A percentile compares a stretch with the other conserved stretches of the same genome.
Evolutionary conservation across 345 rosid genomes (phyloP).

Genomic region (Trapa incisa): DNA sequence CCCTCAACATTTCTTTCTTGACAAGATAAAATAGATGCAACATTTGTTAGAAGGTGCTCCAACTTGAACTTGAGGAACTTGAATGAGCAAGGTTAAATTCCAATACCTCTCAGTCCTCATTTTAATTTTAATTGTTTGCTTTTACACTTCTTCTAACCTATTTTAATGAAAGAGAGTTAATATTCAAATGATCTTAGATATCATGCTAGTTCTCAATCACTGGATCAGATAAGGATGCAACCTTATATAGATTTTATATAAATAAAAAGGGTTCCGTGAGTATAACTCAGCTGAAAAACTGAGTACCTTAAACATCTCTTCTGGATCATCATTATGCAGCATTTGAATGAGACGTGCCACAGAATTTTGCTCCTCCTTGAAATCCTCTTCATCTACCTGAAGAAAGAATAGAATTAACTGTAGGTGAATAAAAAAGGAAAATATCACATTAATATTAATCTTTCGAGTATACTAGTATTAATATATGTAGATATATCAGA

Average conservation of each 20-base stretch:
- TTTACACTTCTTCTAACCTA: not conserved
- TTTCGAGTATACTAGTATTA: not conserved
- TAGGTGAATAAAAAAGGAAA: not conserved
- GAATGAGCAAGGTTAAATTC: not conserved
- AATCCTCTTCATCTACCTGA: conserved; percentile 91
- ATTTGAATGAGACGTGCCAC: conserved; percentile 92
- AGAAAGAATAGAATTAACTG: conserved; percentile 1
- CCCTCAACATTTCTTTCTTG: not conserved
- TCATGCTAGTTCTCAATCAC: not conserved
- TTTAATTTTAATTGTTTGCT: not conserved
- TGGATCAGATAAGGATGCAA: not conserved
- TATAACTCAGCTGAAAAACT: not conserved
- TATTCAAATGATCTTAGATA: not conserved
- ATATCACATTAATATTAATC: not conserved
- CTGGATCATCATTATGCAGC: conserved; percentile 73
- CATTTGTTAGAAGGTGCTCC: not conserved
- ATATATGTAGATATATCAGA: not conserved
- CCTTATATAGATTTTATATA: not conserved
- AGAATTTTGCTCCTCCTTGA: conserved; percentile 93
- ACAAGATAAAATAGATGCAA: not conserved
- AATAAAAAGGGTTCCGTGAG: not conserved
- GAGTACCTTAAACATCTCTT: conserved; percentile 94
- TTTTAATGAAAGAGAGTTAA: not conserved
- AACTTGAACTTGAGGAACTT: not conserved
- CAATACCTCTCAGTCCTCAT: not conserved